phyloP scores from a whole-genome alignment of 257 asterid species.

The Capsicum rhomboideum region DNA sequence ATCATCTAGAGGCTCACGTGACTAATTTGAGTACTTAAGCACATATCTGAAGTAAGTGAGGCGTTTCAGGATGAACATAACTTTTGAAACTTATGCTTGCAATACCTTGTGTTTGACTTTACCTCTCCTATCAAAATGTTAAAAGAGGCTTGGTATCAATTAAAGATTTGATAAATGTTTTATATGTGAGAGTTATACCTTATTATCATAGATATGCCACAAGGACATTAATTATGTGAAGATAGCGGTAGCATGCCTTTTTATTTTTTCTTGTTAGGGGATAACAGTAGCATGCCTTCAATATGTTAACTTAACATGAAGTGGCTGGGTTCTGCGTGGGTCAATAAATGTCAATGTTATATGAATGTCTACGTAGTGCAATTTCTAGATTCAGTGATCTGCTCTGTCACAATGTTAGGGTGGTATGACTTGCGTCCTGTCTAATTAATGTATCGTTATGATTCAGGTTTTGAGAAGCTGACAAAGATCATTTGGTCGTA shows the following conservation, averaged over 20 bases:
- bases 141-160: neutral
- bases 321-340: neutral
- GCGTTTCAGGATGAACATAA: neutral
- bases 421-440: neutral
- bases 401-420: neutral
- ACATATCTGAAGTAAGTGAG: neutral
- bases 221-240: neutral
- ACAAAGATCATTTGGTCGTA: neutral
- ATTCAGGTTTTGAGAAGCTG: constrained; percentile 14
- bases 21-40: neutral
- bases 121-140: neutral
- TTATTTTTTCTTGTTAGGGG: too few species aligned
- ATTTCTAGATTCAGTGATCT: neutral
- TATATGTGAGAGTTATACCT: neutral
- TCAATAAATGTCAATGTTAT: neutral
- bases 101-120: neutral
- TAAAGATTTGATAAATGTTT: neutral
- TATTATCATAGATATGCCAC: neutral
- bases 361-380: neutral
- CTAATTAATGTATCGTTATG: neutral
- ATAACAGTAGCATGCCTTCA: neutral
- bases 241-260: neutral
- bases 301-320: neutral
- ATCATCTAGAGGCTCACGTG: too few species aligned
- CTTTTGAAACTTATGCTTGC: neutral